A percentile compares a stretch with the other conserved stretches of the same genome.
Evolutionary conservation across 768 basidiomycete genomes (phyloP).

Genomic region (Tricholoma terreum): DNA sequence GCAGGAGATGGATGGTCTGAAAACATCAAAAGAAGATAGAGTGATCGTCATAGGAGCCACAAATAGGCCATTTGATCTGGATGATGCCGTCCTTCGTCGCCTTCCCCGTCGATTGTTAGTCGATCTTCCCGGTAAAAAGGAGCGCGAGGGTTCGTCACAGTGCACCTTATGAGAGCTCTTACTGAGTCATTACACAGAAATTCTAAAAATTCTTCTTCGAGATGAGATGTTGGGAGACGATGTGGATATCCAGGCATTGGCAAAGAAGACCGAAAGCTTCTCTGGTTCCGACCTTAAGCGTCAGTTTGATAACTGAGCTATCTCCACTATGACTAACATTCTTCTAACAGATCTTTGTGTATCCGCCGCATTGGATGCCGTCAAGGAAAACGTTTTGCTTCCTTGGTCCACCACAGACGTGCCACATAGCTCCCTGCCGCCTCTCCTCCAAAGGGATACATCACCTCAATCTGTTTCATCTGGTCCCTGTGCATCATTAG

Average conservation of each 20-base stretch:
- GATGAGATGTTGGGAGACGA: constrained; percentile 71
- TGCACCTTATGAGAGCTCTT: neutral
- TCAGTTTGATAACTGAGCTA: constrained; percentile 38
- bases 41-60: constrained; percentile 94
- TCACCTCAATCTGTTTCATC: neutral
- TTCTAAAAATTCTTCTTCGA: constrained; percentile 82
- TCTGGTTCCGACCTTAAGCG: constrained; percentile 96
- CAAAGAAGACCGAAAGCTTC: constrained; percentile 76
- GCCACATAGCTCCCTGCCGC: neutral
- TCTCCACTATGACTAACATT: constrained; percentile 9
- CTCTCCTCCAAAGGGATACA: neutral
- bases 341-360: constrained; percentile 79
- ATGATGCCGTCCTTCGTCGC: constrained; percentile 88
- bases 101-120: constrained; percentile 84
- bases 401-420: constrained; percentile 59
- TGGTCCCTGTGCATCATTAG: neutral
- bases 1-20: constrained; percentile 96
- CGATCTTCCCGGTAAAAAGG: constrained; percentile 84
- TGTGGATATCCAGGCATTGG: constrained; percentile 56
- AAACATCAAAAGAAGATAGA: constrained; percentile 71
- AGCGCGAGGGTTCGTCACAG: constrained; percentile 67
- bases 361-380: constrained; percentile 85
- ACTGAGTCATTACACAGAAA: constrained; percentile 49
- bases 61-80: constrained; percentile 86
- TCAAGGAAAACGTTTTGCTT: constrained; percentile 79